These are phyloP conservation scores for Peronospora belbahrii DNA, from an alignment of 352 stramenopile genomes.

Conservation along the genomic window DNA sequence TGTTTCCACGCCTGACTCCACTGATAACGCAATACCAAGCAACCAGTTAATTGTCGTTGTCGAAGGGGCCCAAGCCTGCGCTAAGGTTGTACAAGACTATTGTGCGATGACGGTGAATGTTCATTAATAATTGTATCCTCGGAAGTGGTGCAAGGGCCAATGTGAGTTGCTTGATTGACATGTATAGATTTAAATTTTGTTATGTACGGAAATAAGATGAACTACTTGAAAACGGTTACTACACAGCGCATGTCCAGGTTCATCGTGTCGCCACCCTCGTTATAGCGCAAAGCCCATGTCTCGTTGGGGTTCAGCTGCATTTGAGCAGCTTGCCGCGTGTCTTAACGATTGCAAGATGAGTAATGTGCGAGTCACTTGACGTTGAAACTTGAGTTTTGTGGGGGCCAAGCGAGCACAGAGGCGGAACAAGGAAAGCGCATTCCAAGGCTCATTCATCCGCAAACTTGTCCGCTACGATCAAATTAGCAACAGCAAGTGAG, in stretches of 20 bases:
- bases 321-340: conserved; percentile 20
- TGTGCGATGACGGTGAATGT: conserved; percentile 1
- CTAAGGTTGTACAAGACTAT: conserved; percentile 22
- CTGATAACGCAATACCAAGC: conserved; percentile 1
- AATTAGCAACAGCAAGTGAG: conserved; percentile 1
- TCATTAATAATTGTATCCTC: conserved; percentile 3
- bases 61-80: conserved; percentile 18
- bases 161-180: neutral
- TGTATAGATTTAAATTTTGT: conserved; percentile 11
- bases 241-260: neutral
- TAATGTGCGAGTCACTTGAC: conserved; percentile 37
- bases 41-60: conserved; percentile 21
- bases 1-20: neutral
- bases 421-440: conserved; percentile 40
- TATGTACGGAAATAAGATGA: conserved; percentile 16
- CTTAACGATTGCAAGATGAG: conserved; percentile 29
- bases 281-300: neutral
- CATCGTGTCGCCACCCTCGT: neutral
- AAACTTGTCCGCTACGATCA: conserved; percentile 33
- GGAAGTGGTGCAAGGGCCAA: neutral
- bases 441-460: conserved; percentile 30
- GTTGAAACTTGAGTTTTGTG: conserved; percentile 41
- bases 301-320: conserved; percentile 8
- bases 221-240: conserved; percentile 18
- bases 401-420: conserved; percentile 32